Base-by-base conservation (phyloP, 106 monocot genomes). In the Dendrobium catenatum region DNA sequence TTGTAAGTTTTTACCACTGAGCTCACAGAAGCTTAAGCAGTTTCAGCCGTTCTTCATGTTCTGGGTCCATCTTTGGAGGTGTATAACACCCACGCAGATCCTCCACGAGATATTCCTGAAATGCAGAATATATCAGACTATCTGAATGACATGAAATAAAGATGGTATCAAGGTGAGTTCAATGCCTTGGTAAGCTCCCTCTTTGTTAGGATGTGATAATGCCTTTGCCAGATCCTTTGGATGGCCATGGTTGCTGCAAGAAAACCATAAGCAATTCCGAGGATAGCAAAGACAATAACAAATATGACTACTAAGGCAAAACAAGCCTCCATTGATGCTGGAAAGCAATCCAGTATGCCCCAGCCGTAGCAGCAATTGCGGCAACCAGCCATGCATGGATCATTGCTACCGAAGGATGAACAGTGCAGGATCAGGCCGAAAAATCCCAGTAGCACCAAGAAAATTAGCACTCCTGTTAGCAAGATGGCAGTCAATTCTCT, bases 351-450 rank as follows among this genome's bases (percentile, higher is more conserved):
- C 22, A 95, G 75, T 24, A 98, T 93, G 47, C 93, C 98, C 95
- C 98, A 99, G 22, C 98, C 98, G 79, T 95, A 95, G 72, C 93
- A 95, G 79, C 97, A 97, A 72, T 97, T 94, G 66, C 95, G 98
- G 78, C 94, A 92, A 61, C 91, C 95, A 7, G 95, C 72, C 89
- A 95, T 85, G 87, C 91, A 91, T 26, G 98, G 98, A 78, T 98
- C 98, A 31, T 77, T 89, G 88, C 56, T 87, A 76, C 83, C 89
- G 44, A 95, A 83, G 29, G 95, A 95, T 29, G 92, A 93, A 75
- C 95, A 99, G 31, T 95, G 98, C 42, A 95, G 77, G 61, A 99
- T 84, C 67, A 99, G 74, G 42, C 98, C 98, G 26, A 99, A 87
- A 78, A 99, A 93, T 19, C 98, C 98, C 61, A 93, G 78, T 11